A percentile compares a stretch with the other conserved stretches of the same genome.
Evolutionary conservation across 352 stramenopile species (phyloP).

Genomic region (Halophytophthora batemanensis): DNA sequence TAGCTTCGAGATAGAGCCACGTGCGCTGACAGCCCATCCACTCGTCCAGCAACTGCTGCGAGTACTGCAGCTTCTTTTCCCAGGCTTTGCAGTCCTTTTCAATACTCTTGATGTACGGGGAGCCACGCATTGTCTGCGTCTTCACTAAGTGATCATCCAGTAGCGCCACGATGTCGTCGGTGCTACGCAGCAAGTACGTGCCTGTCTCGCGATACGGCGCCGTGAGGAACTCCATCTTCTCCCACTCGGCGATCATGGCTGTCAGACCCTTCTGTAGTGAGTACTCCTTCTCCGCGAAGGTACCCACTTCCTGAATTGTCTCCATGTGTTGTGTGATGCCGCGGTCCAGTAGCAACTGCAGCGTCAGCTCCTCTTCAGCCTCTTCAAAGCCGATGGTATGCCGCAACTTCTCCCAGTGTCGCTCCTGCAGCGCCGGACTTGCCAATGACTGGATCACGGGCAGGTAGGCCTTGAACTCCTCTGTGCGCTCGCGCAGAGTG

Average conservation of each 20-base stretch:
- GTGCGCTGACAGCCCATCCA: slow-evolving; percentile 93
- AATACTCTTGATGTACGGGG: slow-evolving; percentile 93
- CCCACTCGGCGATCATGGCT: slow-evolving; percentile 94
- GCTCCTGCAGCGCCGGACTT: slow-evolving; percentile 88
- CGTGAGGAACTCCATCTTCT: slow-evolving; percentile 92
- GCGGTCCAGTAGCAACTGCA: slow-evolving; percentile 77
- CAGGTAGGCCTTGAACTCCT: slow-evolving; percentile 91
- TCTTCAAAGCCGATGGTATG: slow-evolving; percentile 90
- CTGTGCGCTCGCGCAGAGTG: slow-evolving; percentile 87
- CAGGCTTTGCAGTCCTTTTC: slow-evolving; percentile 89
- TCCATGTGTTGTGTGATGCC: slow-evolving; percentile 88
- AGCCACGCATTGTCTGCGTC: slow-evolving; percentile 94
- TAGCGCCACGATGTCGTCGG: slow-evolving; percentile 90
- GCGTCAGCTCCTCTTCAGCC: slow-evolving; percentile 80
- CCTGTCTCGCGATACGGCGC: slow-evolving; percentile 91
- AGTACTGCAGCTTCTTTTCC: slow-evolving; percentile 88
- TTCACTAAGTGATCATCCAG: slow-evolving; percentile 95
- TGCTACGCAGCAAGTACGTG: slow-evolving; percentile 85
- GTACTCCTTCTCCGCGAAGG: slow-evolving; percentile 95
- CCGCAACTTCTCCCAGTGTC: slow-evolving; percentile 90
- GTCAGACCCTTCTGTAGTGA: slow-evolving; percentile 91
- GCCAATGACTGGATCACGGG: slow-evolving; percentile 92
- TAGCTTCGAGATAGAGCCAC: slow-evolving; percentile 95
- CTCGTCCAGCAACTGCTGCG: slow-evolving; percentile 92
- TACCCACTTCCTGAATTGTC: slow-evolving; percentile 86